Evolutionary conservation across 2,329 filamentous ascomycete genomes (phyloP).

Genomic region (Ophiostoma novo-ulmi): DNA sequence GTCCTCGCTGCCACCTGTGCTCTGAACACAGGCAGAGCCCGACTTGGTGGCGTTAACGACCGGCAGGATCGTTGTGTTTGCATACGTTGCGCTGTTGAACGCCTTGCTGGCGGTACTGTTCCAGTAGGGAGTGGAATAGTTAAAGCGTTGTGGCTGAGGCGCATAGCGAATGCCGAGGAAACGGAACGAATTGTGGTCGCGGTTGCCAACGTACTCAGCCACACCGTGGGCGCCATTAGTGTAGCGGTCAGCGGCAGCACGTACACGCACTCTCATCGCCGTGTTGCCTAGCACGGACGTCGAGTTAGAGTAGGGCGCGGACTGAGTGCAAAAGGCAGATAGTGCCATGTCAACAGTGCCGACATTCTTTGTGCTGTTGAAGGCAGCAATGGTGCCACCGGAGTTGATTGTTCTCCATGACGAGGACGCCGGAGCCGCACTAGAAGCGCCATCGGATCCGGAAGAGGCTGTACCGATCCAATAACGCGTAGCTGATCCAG

Average conservation of each 20-base stretch:
- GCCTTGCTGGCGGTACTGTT: slow-evolving; percentile 18
- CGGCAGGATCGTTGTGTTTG: slow-evolving; percentile 15
- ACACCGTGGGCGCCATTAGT: slow-evolving; percentile 21
- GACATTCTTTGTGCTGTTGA: slow-evolving; percentile 18
- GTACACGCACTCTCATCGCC: slow-evolving; percentile 36
- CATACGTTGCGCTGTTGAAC: slow-evolving; percentile 31
- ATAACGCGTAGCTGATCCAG: slow-evolving; percentile 31
- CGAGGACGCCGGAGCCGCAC: background rate
- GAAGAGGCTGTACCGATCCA: slow-evolving; percentile 35
- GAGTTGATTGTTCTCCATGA: slow-evolving; percentile 31
- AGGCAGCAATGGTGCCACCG: slow-evolving; percentile 29
- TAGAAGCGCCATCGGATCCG: background rate
- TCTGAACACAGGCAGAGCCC: slow-evolving; percentile 40
- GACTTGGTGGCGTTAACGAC: slow-evolving; percentile 36
- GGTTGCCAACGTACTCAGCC: slow-evolving; percentile 37
- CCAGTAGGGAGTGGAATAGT: slow-evolving; percentile 39
- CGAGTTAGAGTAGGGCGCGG: slow-evolving; percentile 39
- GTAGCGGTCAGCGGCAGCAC: slow-evolving; percentile 37
- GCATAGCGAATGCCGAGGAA: slow-evolving; percentile 48
- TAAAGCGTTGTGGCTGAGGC: slow-evolving; percentile 41
- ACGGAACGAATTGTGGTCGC: slow-evolving; percentile 46
- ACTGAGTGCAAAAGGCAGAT: slow-evolving; percentile 41
- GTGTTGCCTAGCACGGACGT: slow-evolving; percentile 33
- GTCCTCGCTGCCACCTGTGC: slow-evolving; percentile 39
- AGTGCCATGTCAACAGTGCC: slow-evolving; percentile 27